Evolutionary conservation across 768 basidiomycete genomes (phyloP).

Genomic region (Tubosaeta brunneosetosa): DNA sequence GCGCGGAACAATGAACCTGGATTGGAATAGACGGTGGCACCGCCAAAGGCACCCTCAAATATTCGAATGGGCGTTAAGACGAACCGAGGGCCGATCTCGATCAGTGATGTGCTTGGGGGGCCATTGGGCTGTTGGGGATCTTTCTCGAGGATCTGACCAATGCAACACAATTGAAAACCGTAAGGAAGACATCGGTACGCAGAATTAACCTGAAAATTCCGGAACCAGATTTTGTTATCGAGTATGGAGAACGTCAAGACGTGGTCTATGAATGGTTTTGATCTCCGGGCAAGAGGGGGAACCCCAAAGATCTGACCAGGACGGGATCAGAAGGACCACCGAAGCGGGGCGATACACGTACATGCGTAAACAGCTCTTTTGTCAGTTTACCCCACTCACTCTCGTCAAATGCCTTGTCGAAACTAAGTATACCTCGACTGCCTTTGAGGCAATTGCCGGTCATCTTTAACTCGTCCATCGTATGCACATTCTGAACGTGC

Average conservation of each 20-base stretch:
- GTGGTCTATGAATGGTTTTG: constrained; percentile 98
- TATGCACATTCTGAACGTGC: constrained; percentile 98
- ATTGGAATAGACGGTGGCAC: constrained; percentile 93
- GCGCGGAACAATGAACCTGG: constrained; percentile 53
- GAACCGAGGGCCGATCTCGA: constrained; percentile 97
- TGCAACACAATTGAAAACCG: not conserved
- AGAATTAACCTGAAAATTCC: constrained; percentile 86
- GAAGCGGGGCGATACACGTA: constrained; percentile 34
- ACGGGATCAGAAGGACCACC: constrained; percentile 1
- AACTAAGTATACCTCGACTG: constrained; percentile 85
- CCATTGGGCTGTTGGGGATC: constrained; percentile 86
- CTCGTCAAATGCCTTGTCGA: constrained; percentile 86
- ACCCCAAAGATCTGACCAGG: constrained; percentile 83
- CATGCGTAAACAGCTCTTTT: constrained; percentile 94
- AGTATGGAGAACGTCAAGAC: constrained; percentile 94
- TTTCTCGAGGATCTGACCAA: constrained; percentile 82
- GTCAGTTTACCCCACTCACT: constrained; percentile 81
- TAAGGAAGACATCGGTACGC: not conserved
- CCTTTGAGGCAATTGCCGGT: constrained; percentile 98
- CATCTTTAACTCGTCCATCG: constrained; percentile 99
- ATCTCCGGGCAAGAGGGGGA: constrained; percentile 80
- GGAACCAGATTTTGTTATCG: constrained; percentile 98
- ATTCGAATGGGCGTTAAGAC: constrained; percentile 96
- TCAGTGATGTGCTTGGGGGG: constrained; percentile 78
- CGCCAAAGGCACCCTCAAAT: constrained; percentile 95